These are phyloP conservation scores for Nannochloris sp. DNA, from an alignment of 139 green algal species.

Conservation along the genomic window DNA sequence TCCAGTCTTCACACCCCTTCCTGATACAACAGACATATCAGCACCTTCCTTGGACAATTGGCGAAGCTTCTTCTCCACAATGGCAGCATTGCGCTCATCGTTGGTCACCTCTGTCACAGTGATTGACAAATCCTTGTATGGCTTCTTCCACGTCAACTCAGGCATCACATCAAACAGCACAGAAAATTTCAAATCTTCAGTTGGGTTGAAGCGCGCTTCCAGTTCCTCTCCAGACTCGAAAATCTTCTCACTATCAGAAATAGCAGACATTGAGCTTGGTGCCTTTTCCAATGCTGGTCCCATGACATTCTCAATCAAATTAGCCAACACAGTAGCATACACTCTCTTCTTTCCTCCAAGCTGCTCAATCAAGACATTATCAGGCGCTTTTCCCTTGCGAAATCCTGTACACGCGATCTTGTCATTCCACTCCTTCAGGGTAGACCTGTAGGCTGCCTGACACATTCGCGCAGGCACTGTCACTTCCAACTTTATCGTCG, in stretches of 20 bases:
- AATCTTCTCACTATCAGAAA: slow-evolving; percentile 29
- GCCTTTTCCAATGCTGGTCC: slow-evolving; percentile 10
- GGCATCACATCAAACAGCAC: slow-evolving; percentile 34
- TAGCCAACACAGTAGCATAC: slow-evolving; percentile 9
- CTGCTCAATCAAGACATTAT: slow-evolving; percentile 15
- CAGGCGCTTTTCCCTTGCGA: slow-evolving; percentile 24
- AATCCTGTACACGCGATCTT: slow-evolving; percentile 16
- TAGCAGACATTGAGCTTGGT: slow-evolving; percentile 23
- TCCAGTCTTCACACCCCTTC: slow-evolving; percentile 28
- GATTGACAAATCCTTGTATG: slow-evolving; percentile 54
- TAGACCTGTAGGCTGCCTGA: slow-evolving; percentile 7
- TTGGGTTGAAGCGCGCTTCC: slow-evolving; percentile 34
- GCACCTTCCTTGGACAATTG: slow-evolving; percentile 49
- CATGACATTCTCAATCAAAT: slow-evolving; percentile 18
- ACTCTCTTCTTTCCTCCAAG: slow-evolving; percentile 16
- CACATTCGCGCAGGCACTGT: slow-evolving; percentile 7
- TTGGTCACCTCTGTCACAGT: slow-evolving; percentile 14
- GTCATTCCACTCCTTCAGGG: slow-evolving; percentile 11
- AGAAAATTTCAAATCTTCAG: slow-evolving; percentile 29
- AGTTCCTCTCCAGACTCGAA: slow-evolving; percentile 28
- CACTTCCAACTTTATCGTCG: slow-evolving; percentile 9
- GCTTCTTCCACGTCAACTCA: slow-evolving; percentile 38
- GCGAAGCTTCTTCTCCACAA: slow-evolving; percentile 44
- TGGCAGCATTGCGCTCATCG: slow-evolving; percentile 31
- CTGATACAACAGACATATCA: slow-evolving; percentile 41